Percentiles rank a stretch among this genome's conserved stretches.
Conservation (phyloP, 2,329 filamentous ascomycete genomes). For the Pseudocercospora fuligena region DNA sequence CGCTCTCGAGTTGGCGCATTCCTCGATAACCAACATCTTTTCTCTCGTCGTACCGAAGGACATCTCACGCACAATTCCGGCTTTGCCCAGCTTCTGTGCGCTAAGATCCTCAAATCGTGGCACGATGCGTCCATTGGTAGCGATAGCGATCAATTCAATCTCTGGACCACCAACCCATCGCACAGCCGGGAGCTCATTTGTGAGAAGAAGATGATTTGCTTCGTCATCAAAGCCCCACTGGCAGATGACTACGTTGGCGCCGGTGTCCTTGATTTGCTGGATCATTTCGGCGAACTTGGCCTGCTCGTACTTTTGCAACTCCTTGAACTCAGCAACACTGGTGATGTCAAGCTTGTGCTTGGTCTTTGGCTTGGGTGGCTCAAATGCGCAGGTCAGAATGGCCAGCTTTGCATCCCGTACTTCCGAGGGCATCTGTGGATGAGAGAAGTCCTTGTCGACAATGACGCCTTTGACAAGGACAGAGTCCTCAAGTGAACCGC, state of each 20-base stretch:
- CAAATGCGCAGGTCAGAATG: conserved; percentile 96
- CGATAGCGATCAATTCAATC: conserved; percentile 97
- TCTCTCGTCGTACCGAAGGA: conserved; percentile 95
- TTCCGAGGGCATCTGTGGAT: conserved; percentile 97
- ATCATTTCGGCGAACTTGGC: conserved; percentile 99
- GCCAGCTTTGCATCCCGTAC: conserved; percentile 95
- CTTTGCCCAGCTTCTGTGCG: conserved; percentile 85
- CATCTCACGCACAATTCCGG: conserved; percentile 92
- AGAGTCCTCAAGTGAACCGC: conserved; percentile 89
- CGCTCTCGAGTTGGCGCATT: conserved; percentile 95
- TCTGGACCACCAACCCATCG: conserved; percentile 98
- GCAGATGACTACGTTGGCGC: conserved; percentile 96
- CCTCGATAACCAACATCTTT: conserved; percentile 99
- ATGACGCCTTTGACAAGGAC: conserved; percentile 97
- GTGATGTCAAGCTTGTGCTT: conserved; percentile 99
- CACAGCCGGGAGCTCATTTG: conserved; percentile 94
- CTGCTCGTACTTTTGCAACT: conserved; percentile 91
- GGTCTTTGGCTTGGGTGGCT: conserved; percentile 98
- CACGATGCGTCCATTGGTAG: conserved; percentile 96
- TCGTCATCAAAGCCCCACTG: conserved; percentile 99
- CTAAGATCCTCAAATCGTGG: conserved; percentile 95
- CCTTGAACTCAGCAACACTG: conserved; percentile 96
- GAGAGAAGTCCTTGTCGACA: conserved; percentile 99
- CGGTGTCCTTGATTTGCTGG: conserved; percentile 94
- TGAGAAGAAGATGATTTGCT: conserved; percentile 94